Evolutionary conservation across 2,329 filamentous ascomycete genomes (phyloP), one percentile per base, ranked within the genome.

Genomic region (Sporothrix pseudoabietina): DNA sequence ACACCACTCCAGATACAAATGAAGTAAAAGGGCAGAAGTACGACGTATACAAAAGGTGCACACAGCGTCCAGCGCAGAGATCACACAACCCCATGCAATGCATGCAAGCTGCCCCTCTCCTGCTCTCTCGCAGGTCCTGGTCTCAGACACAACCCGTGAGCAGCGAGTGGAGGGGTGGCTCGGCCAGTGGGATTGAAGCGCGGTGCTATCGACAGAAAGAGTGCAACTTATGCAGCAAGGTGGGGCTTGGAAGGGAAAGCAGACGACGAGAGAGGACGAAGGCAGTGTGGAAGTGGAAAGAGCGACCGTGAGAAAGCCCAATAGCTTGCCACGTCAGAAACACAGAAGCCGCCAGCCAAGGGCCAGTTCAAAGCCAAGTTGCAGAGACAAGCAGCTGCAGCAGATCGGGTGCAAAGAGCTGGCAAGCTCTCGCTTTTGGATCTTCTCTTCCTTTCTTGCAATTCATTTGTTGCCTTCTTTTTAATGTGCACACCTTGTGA

Each of bases 81-180:
- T 59, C 61, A 69, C 63, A 72, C 61, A 72, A 59, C 49, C 61
- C 61, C 22, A 66, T 65, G 61, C 61, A 66, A 47, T 61, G 52
- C 71, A 61, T 71, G 69, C 39, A 63, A 30, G 70, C 59, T 44
- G 49, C 61, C 63, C 71, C 71, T 72, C 63, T 32, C 59, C 19
- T 26, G 47, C 71, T 72, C 63, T 32, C 59, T 26, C 39, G 47
- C 57, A 30, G 70, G 22, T 59, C n/a, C 49, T 63, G 35, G 44
- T 16, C 39, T 49, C 35, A 39, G 35, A 63, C 61, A 22, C 19
- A 22, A 35, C 16, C 22, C 4, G 22, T 12, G 35, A 41, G 10
- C 14, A 32, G 12, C 35, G 47, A 39, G 16, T n/a, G n/a, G 41
- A 54, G 47, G 47, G 47, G 3, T 26, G 35, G 61, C 35, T 44